Percentiles rank a stretch among this genome's conserved stretches.
These are phyloP conservation scores for Hymenoscyphus linearis DNA, from an alignment of 2,329 filamentous ascomycete genomes.

Conservation along the genomic window DNA sequence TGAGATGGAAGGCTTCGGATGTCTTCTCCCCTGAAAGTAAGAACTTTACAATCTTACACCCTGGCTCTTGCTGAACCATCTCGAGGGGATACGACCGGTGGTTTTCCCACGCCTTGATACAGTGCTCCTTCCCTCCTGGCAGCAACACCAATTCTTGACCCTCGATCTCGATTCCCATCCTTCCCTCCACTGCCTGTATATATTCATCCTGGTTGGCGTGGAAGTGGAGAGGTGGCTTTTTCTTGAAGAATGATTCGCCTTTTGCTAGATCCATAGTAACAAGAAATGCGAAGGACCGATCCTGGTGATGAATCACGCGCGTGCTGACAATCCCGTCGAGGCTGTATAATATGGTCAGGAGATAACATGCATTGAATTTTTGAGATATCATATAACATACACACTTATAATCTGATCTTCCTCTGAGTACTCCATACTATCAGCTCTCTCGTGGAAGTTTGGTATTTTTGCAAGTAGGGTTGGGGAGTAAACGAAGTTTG, in stretches of 20 bases:
- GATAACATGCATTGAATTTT: neutral
- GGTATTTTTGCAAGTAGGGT: too few species aligned
- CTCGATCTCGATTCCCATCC: neutral
- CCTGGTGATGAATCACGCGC: neutral
- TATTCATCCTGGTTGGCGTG: neutral
- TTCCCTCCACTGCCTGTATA: neutral
- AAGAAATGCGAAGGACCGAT: neutral
- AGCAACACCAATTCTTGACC: neutral
- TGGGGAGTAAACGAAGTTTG: neutral
- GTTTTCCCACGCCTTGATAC: neutral
- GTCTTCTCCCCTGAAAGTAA: neutral
- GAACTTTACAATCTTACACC: neutral
- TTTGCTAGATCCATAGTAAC: neutral
- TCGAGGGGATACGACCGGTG: neutral
- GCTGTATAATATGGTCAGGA: neutral
- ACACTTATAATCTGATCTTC: neutral
- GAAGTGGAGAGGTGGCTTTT: neutral
- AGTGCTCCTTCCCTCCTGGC: neutral
- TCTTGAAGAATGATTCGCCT: neutral
- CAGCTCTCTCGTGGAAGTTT: too few species aligned
- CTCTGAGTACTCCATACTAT: too few species aligned
- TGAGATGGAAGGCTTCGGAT: neutral
- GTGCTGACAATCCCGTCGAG: neutral
- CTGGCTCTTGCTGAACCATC: neutral
- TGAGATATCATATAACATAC: neutral